Conservation (phyloP, 805 yeast genomes). For the Lipomyces kockii region DNA sequence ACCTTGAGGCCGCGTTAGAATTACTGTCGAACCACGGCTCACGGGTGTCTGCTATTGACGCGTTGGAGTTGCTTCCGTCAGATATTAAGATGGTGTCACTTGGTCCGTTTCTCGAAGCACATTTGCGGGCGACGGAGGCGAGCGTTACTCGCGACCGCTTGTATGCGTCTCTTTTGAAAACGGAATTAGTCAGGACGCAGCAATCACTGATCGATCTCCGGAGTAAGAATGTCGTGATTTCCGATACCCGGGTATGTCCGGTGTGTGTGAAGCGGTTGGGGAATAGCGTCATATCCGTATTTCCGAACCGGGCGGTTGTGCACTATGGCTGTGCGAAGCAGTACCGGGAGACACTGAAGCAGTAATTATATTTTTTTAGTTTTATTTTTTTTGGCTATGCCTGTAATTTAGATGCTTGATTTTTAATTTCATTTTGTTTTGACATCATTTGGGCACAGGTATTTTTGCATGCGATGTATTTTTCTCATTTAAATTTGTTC, state of each 20-base stretch:
- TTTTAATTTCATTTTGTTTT: too few species aligned
- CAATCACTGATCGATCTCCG: constrained; percentile 50
- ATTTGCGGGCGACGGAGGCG: constrained; percentile 51
- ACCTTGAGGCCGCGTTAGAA: constrained; percentile 49
- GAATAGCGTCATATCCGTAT: constrained; percentile 57
- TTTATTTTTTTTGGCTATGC: too few species aligned
- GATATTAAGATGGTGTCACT: constrained; percentile 53
- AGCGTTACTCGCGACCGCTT: constrained; percentile 51
- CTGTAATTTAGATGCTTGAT: too few species aligned
- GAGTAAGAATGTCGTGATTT: constrained; percentile 47
- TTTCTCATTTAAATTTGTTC: too few species aligned
- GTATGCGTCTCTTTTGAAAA: constrained; percentile 57
- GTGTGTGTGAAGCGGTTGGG: constrained; percentile 65
- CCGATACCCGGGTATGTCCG: constrained; percentile 57
- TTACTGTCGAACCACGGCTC: constrained; percentile 54
- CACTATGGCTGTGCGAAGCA: constrained; percentile 60
- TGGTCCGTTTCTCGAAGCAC: constrained; percentile 52
- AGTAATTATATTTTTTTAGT: not conserved
- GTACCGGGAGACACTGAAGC: constrained; percentile 17
- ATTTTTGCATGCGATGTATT: too few species aligned
- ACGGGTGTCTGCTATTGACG: constrained; percentile 52
- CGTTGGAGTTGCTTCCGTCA: constrained; percentile 59
- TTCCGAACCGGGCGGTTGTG: constrained; percentile 52
- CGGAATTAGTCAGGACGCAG: constrained; percentile 55
- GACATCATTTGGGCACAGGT: too few species aligned